These are phyloP conservation scores for Sphaerulina vaccinii DNA, from an alignment of 2,329 filamentous ascomycete species.

Conservation along the genomic window DNA sequence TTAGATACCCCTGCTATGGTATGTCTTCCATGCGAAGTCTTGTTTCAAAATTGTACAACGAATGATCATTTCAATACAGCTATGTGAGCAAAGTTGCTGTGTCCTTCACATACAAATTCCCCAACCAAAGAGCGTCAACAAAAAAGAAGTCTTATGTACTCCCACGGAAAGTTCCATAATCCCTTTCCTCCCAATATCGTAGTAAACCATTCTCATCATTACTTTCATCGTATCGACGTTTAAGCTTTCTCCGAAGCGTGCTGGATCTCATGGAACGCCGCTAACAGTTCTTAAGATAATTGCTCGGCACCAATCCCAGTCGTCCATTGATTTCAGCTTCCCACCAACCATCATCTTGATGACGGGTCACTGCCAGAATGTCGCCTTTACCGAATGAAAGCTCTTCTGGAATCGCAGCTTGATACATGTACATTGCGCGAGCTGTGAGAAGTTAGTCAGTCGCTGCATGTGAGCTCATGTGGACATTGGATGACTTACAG, in stretches of 20 bases:
- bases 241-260: background rate
- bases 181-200: background rate
- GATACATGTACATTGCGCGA: slow-evolving; percentile 89
- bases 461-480: background rate
- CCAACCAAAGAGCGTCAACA: too few species aligned
- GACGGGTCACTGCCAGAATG: slow-evolving; percentile 78
- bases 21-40: too few species aligned
- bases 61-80: too few species aligned
- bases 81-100: too few species aligned
- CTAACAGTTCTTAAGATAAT: slow-evolving; percentile 62
- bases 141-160: too few species aligned
- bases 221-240: background rate
- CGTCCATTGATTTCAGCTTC: slow-evolving; percentile 85
- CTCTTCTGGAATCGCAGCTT: slow-evolving; percentile 92
- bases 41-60: too few species aligned
- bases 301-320: slow-evolving; percentile 64
- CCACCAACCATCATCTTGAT: slow-evolving; percentile 99
- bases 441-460: slow-evolving; percentile 48
- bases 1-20: too few species aligned
- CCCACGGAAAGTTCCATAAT: too few species aligned
- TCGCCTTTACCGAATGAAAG: slow-evolving; percentile 91
- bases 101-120: too few species aligned
- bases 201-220: background rate
- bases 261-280: background rate
- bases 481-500: slow-evolving; percentile 62